These are phyloP conservation scores for Smittium culicis DNA, from an alignment of 371 early-diverging fungal species.

Conservation along the genomic window DNA sequence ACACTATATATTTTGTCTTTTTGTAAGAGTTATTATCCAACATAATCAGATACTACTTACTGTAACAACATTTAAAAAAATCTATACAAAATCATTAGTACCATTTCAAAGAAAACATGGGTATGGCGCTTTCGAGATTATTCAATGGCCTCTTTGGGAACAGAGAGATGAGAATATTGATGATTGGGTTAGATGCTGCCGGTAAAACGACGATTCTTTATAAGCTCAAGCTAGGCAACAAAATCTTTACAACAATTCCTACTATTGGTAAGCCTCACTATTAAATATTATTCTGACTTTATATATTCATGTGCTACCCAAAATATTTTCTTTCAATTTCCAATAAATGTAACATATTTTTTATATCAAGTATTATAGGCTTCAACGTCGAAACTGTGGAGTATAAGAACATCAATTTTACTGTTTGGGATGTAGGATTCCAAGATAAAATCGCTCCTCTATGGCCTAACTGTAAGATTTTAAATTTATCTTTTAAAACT, in stretches of 20 bases:
- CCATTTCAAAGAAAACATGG: too few relatives aligned
- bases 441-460: slow-evolving; percentile 90
- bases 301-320: background rate
- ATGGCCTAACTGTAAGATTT: slow-evolving; percentile 62
- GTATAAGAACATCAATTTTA: slow-evolving; percentile 93
- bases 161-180: slow-evolving; percentile 78
- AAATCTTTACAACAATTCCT: slow-evolving; percentile 97
- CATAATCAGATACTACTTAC: too few relatives aligned
- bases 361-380: too few relatives aligned
- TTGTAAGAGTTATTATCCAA: too few relatives aligned
- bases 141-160: slow-evolving; percentile 51
- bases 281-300: background rate
- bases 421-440: slow-evolving; percentile 96
- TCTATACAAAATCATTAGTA: too few relatives aligned
- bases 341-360: too few relatives aligned
- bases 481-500: slow-evolving; percentile 32
- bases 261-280: slow-evolving; percentile 53
- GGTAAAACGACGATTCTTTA: slow-evolving; percentile 80
- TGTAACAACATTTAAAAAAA: too few relatives aligned
- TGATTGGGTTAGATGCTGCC: slow-evolving; percentile 85
- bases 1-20: too few relatives aligned
- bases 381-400: slow-evolving; percentile 96
- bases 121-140: slow-evolving; percentile 40
- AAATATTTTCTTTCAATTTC: background rate
- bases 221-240: slow-evolving; percentile 85